Conservation (phyloP, 129 eudicot genomes). For the Ambrosia trifida region DNA sequence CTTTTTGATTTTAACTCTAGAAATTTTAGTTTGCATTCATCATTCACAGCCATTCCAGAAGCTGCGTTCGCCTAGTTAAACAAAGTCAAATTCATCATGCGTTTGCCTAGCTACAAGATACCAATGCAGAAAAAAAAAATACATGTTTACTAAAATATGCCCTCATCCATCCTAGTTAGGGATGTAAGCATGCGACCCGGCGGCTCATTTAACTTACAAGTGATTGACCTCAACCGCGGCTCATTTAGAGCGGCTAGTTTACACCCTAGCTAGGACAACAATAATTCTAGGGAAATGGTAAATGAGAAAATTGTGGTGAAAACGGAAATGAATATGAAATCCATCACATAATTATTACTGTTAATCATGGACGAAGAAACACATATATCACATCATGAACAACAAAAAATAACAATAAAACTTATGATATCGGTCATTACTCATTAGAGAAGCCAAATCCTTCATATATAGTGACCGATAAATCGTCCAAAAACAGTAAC, state of each 20-base stretch:
- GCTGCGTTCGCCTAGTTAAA: neutral
- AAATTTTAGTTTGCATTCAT: slow-evolving; percentile 21
- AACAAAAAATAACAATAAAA: neutral
- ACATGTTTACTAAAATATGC: too few relatives aligned
- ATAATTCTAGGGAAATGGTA: too few relatives aligned
- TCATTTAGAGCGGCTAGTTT: too few relatives aligned
- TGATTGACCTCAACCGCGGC: too few relatives aligned
- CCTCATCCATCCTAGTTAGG: too few relatives aligned
- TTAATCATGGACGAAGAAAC: neutral
- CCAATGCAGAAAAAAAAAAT: too few relatives aligned
- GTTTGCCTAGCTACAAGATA: too few relatives aligned
- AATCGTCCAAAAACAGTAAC: neutral
- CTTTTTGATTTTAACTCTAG: slow-evolving; percentile 11
- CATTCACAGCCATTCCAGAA: slow-evolving; percentile 18
- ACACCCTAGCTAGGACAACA: too few relatives aligned
- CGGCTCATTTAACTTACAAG: too few relatives aligned
- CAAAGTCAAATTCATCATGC: neutral
- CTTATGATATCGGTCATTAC: neutral
- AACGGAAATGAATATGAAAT: neutral
- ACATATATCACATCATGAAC: neutral
- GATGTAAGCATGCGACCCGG: too few relatives aligned
- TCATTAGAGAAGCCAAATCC: neutral
- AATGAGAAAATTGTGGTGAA: neutral
- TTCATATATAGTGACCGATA: neutral
- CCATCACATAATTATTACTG: neutral